A percentile compares a stretch with the other conserved stretches of the same genome.
phyloP scores from a whole-genome alignment of 2,329 filamentous ascomycete species.

The Esteya vermicola region DNA sequence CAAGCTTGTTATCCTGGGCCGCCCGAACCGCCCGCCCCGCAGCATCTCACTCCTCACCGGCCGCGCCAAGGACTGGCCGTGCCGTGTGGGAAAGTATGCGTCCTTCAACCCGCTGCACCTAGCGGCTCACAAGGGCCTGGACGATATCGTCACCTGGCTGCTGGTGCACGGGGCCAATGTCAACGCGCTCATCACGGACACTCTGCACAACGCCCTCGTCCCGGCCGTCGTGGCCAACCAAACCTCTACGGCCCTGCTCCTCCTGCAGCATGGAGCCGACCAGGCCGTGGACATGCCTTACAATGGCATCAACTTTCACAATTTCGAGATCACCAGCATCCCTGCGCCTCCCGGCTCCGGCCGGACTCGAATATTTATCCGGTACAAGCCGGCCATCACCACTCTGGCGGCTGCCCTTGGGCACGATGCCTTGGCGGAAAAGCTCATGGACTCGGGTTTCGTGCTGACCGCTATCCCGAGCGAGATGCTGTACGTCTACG shows the following conservation, averaged over 20 bases:
- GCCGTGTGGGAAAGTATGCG: not conserved
- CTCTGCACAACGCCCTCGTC: not conserved
- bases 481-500: not conserved
- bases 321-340: not conserved
- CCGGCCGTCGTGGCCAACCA: not conserved
- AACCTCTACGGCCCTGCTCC: not conserved
- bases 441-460: constrained; percentile 1
- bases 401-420: constrained; percentile 1
- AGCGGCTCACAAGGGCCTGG: constrained; percentile 2
- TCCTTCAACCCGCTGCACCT: constrained; percentile 3
- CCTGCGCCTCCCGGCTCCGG: not conserved
- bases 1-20: not conserved
- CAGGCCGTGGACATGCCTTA: not conserved
- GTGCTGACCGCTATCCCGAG: not conserved
- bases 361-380: too few species aligned
- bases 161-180: constrained; percentile 1
- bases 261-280: not conserved
- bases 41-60: not conserved
- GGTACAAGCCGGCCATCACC: not conserved
- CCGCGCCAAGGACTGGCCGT: not conserved
- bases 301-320: not conserved
- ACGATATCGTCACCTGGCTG: constrained; percentile 2
- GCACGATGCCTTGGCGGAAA: not conserved
- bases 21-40: not conserved
- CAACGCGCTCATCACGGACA: not conserved